Base-by-base conservation (phyloP, 2,329 filamentous ascomycete genomes). In the Aspergillus thermomutatus region DNA sequence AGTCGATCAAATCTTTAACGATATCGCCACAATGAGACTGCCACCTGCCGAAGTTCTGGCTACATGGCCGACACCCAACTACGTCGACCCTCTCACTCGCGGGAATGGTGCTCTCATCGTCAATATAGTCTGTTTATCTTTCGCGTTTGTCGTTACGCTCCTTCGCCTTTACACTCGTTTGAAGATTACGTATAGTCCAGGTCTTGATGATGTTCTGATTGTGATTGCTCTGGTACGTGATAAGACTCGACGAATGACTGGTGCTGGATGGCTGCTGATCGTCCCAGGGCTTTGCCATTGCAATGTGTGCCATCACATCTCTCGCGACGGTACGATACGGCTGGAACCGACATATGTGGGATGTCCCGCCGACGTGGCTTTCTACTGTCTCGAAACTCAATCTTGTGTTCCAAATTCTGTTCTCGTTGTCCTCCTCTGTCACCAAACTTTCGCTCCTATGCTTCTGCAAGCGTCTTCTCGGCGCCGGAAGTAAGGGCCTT, bases 21-120 rank as follows among this genome's bases (percentile, higher is more conserved):
- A 40, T 26, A 59, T 49, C 53, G 51, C 52, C 57, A 69, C 37
- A 54, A 77, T 76, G 74, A 66, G 68, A 49, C 60, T 75, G 25
- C 75, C 79, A 27, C 75, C 79, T n/a, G 37, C 66, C n/a, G 66
- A 72, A 21, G 74, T 80, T 21, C 54, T 77, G 48, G 61, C 65
- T 19, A 66, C 69, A 61, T 82, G 79, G 79, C 80, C 80, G 5
- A 63, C 52, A 34, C 76, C 80, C 7, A 82, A 82, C 60, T 77
- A 79, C 61, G 59, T 74, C 50, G 65, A 82, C 60, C 80, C 80
- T 5, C 68, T 68, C 14, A 77, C 73, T 27, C 73, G 78, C 58
- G 78, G 78, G 11, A 73, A 76, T 62, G 73, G 64, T 34, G 73
- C 77, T 23, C 67, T 80, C 11, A 69, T 80, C 23, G 66, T 78